phyloP scores from a whole-genome alignment of 495 filamentous ascomycete genomes.

The Xylaria venustula region DNA sequence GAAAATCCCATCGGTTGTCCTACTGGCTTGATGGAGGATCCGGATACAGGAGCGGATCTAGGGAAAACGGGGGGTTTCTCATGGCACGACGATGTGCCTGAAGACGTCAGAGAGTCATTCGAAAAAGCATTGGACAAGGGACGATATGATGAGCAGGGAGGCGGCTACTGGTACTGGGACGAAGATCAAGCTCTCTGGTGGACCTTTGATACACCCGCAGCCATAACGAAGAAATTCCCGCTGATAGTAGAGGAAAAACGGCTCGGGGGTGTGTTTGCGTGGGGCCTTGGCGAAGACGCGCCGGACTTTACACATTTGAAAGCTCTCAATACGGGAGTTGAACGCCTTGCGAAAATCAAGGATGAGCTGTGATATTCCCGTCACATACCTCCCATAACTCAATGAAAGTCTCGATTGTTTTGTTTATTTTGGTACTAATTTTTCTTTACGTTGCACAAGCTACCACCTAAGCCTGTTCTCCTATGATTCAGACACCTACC shows the following conservation, averaged over 20 bases:
- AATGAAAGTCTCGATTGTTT: background rate
- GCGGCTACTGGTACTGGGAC: constrained; percentile 73
- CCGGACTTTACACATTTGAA: constrained; percentile 56
- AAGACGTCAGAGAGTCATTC: constrained; percentile 47
- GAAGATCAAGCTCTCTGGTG: constrained; percentile 60
- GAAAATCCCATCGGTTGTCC: constrained; percentile 59
- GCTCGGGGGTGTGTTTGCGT: constrained; percentile 70
- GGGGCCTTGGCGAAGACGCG: constrained; percentile 73
- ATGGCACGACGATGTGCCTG: constrained; percentile 52
- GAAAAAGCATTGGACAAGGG: constrained; percentile 53
- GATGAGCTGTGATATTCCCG: constrained; percentile 21
- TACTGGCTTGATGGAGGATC: constrained; percentile 62
- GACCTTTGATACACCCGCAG: constrained; percentile 69
- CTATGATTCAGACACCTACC: background rate
- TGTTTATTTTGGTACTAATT: too few relatives aligned
- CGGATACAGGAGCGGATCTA: constrained; percentile 60
- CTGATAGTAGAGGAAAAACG: constrained; percentile 56
- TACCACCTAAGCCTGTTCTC: background rate
- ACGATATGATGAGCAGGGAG: constrained; percentile 54
- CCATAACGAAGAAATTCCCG: constrained; percentile 63
- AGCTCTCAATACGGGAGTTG: constrained; percentile 52
- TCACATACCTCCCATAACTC: background rate
- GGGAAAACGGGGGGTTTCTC: constrained; percentile 62
- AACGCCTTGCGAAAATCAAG: constrained; percentile 26
- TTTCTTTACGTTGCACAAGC: background rate